Percentiles rank a stretch among this genome's conserved stretches.
phyloP scores from a whole-genome alignment of 2,329 filamentous ascomycete genomes.

The Fusarium chuoi region DNA sequence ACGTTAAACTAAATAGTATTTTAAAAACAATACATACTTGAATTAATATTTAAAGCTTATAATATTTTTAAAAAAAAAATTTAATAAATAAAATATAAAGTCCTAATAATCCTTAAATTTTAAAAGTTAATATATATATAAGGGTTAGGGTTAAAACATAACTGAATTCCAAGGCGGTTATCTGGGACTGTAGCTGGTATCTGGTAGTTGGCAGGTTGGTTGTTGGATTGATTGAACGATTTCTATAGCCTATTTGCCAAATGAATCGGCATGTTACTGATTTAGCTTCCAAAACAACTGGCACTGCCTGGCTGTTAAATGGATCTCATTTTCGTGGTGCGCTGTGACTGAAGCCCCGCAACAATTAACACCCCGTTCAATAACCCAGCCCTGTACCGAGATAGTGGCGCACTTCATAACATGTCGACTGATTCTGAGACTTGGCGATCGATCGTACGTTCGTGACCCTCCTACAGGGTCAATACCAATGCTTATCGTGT shows the following conservation, averaged over 20 bases:
- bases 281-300: too few species aligned
- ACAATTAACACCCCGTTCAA: not conserved
- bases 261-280: not conserved
- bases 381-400: not conserved
- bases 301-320: not conserved
- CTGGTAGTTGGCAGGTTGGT: not conserved
- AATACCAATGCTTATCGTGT: not conserved
- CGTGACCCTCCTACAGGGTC: rapidly evolving
- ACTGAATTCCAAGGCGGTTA: too few species aligned
- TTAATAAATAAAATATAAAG: too few species aligned
- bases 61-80: too few species aligned
- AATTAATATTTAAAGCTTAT: too few species aligned
- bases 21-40: too few species aligned
- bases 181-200: too few species aligned
- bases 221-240: not conserved
- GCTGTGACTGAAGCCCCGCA: not conserved
- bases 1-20: too few species aligned
- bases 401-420: not conserved
- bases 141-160: too few species aligned
- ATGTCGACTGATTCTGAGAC: not conserved
- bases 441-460: not conserved
- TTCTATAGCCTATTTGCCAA: not conserved
- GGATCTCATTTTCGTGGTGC: not conserved
- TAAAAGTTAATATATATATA: too few species aligned
- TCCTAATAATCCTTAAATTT: too few species aligned